Percentiles rank a stretch among this genome's conserved stretches.
Evolutionary conservation across 1,284 basidiomycete genomes (phyloP).

Genomic region (Boletellus deceptivus): DNA sequence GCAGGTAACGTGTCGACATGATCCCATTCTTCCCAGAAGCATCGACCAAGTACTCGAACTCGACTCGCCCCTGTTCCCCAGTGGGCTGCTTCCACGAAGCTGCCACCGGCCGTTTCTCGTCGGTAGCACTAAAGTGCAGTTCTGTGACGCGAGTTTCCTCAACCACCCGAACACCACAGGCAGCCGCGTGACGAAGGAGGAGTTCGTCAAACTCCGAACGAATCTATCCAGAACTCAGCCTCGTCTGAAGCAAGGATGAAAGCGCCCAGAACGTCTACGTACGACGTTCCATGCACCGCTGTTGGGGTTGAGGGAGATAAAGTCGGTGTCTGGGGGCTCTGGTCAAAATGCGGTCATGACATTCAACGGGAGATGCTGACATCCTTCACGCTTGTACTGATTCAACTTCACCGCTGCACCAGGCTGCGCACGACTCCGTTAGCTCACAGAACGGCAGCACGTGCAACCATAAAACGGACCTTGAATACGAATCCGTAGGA

Average conservation of each 20-base stretch:
- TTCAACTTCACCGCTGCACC: neutral
- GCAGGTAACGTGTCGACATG: constrained; percentile 1
- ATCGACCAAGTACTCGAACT: constrained; percentile 3
- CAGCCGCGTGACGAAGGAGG: neutral
- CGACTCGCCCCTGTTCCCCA: neutral
- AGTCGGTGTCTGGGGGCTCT: neutral
- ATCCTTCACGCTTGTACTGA: constrained; percentile 31
- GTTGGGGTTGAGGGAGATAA: neutral
- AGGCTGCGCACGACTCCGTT: neutral
- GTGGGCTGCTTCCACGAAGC: neutral
- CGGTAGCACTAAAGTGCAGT: neutral
- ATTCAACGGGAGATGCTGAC: constrained; percentile 18
- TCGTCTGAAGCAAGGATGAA: neutral
- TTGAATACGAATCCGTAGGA: neutral
- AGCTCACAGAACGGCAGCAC: neutral
- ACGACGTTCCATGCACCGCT: neutral
- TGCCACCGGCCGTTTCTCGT: neutral
- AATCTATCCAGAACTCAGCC: neutral
- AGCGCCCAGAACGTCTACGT: neutral
- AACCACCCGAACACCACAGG: neutral
- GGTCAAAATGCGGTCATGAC: neutral
- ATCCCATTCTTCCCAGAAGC: constrained; percentile 2
- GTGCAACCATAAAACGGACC: neutral
- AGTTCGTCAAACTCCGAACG: constrained; percentile 3
- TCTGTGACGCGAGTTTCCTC: neutral